A percentile compares a stretch with the other conserved stretches of the same genome.
These are phyloP conservation scores for Solanum paucissectum DNA, from an alignment of 257 asterid genomes.

Conservation along the genomic window DNA sequence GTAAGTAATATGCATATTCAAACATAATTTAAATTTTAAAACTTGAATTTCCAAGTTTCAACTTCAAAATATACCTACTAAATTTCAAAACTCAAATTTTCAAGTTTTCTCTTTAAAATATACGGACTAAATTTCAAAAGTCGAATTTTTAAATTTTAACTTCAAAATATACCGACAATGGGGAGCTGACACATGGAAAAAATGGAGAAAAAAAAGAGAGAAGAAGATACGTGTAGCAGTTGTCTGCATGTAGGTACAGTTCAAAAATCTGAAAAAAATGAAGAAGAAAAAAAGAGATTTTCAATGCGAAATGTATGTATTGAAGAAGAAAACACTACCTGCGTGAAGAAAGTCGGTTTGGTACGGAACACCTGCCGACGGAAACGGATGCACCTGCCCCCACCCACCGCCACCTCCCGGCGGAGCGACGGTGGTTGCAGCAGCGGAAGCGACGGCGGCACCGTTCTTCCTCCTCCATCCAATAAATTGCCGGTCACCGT, in stretches of 20 bases:
- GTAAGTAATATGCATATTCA: too few relatives aligned
- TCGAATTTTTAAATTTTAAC: not conserved
- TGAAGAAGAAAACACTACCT: slow-evolving; percentile 28
- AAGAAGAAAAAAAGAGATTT: not conserved
- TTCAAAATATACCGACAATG: not conserved
- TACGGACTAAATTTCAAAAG: fast-evolving
- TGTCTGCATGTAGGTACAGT: slow-evolving; percentile 1
- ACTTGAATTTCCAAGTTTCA: too few relatives aligned
- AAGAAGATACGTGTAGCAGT: not conserved
- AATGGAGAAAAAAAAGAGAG: too few relatives aligned
- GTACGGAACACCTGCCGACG: slow-evolving; percentile 26
- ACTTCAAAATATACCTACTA: not conserved
- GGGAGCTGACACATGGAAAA: not conserved
- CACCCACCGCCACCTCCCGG: slow-evolving; percentile 23
- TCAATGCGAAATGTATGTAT: not conserved
- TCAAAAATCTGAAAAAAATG: not conserved
- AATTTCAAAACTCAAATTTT: not conserved
- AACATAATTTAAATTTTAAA: too few relatives aligned
- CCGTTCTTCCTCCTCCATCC: slow-evolving; percentile 28
- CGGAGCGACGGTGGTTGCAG: slow-evolving; percentile 1
- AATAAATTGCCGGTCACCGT: not conserved
- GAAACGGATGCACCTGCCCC: slow-evolving; percentile 31
- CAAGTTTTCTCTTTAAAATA: not conserved
- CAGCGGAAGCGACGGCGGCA: not conserved
- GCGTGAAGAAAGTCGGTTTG: slow-evolving; percentile 46